Evolutionary conservation across 192 early-diverging fungal genomes (phyloP), one percentile per base, ranked within the genome.

Genomic region (Podila minutissima): DNA sequence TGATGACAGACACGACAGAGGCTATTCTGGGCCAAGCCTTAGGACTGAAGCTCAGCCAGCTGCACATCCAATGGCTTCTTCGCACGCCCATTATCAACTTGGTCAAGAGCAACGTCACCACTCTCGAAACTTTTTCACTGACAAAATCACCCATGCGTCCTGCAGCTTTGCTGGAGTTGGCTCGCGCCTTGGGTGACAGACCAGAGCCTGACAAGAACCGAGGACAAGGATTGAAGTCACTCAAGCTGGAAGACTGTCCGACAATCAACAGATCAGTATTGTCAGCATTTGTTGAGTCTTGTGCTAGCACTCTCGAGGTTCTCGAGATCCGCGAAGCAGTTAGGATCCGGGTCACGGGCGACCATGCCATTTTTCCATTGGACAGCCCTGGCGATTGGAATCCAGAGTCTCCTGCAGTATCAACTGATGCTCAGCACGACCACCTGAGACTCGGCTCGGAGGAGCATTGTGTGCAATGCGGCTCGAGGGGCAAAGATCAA

Each of bases 11-110:
- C 11, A 41, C 33, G 4, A 66, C 68, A 32, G 46, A 69, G 4
- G 33, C 67, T 29, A 29, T 81, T 24, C 58, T 81, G 41, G 57
- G 31, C 11, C 55, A 81, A n/a, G 77, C 72, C 12, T 62, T 66
- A 6, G 77, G 66, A 20, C 66, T 81, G 70, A 64, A 62, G 32
- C 67, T 81, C 20, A 33, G 55, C 35, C 66, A 46, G 13, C 60
- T 81, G 5, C 50, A 81, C 22, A 68, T 65, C 62, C 66, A 65
- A 37, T 69, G 46, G 62, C 38, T 67, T 8, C 62, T 73, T 7
- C 33, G 29, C 11, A n/a, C 58, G 5, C 26, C 77, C 7, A 60
- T 73, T 17, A 46, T 37, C 3, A 66, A 60, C 4, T 6, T 73
- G 1, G 9, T 81, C 1, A 59, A 65, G 33, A 49, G 9, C 2